Percentiles rank a stretch among this genome's conserved stretches.
Evolutionary conservation across 805 yeast genomes (phyloP).

Genomic region (Saccharomycopsis sp.): DNA sequence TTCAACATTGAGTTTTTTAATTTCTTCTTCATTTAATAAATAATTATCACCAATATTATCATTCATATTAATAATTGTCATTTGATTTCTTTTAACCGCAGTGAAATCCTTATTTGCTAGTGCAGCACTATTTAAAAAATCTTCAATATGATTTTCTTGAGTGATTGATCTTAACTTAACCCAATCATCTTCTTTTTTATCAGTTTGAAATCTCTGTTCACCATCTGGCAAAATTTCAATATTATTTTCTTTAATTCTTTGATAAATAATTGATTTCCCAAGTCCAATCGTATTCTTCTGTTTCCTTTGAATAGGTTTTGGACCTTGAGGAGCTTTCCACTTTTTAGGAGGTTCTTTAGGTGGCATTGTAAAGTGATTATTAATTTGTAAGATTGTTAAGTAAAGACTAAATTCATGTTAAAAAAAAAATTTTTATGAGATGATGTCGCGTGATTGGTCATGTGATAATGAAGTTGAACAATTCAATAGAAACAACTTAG

Average conservation of each 20-base stretch:
- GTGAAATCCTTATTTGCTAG: slow-evolving; percentile 94
- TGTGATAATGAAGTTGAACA: too few species aligned
- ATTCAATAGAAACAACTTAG: too few species aligned
- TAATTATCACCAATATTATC: slow-evolving; percentile 29
- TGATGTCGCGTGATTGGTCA: too few species aligned
- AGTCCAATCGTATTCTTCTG: slow-evolving; percentile 77
- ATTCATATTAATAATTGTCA: slow-evolving; percentile 73
- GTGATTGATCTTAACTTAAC: slow-evolving; percentile 88
- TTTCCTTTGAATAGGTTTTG: slow-evolving; percentile 78
- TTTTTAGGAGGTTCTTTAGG: slow-evolving; percentile 46
- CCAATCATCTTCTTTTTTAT: slow-evolving; percentile 73
- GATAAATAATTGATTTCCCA: slow-evolving; percentile 75
- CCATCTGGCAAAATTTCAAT: slow-evolving; percentile 74
- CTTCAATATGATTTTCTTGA: slow-evolving; percentile 89
- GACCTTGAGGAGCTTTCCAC: slow-evolving; percentile 87
- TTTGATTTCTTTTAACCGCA: slow-evolving; percentile 76
- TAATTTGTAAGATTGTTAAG: too few species aligned
- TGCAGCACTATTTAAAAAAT: slow-evolving; percentile 89
- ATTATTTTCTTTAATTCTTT: slow-evolving; percentile 57
- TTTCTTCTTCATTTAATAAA: slow-evolving; percentile 57
- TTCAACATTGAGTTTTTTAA: slow-evolving; percentile 43
- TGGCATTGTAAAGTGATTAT: too few species aligned
- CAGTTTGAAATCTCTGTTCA: slow-evolving; percentile 80
- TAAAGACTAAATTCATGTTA: too few species aligned
- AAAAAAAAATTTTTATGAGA: too few species aligned